phyloP scores from a whole-genome alignment of 257 asterid species.

The Penstemon barbatus region DNA sequence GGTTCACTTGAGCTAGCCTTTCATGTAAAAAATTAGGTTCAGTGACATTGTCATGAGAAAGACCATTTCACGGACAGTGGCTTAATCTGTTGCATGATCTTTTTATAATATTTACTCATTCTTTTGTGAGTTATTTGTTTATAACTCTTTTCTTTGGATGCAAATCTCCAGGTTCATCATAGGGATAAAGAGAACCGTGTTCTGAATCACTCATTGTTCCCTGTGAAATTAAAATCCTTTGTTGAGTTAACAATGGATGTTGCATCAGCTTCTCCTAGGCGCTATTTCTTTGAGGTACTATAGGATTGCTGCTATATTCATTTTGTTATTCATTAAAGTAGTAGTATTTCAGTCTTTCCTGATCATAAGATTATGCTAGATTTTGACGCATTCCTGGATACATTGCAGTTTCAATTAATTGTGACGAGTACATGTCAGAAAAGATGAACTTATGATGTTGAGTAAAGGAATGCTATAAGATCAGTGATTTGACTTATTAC shows the following conservation, averaged over 20 bases:
- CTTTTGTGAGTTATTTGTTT: conserved; percentile 15
- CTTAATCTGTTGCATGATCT: conserved; percentile 6
- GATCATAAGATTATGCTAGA: neutral
- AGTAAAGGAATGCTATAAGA: neutral
- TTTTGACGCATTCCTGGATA: conserved; percentile 2
- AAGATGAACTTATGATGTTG: neutral
- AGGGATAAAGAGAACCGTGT: conserved; percentile 39
- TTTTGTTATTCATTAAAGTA: conserved; percentile 12
- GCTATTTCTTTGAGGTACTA: conserved; percentile 92
- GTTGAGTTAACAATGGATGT: conserved; percentile 89
- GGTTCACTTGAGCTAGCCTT: conserved; percentile 21
- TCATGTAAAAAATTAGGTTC: neutral
- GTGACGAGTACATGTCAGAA: neutral
- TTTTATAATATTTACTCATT: neutral
- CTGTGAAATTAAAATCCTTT: conserved; percentile 70
- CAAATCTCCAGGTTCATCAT: conserved; percentile 55
- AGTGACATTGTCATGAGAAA: conserved; percentile 8
- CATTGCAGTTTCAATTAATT: conserved; percentile 3
- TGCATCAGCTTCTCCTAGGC: conserved; percentile 88
- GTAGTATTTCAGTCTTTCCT: neutral
- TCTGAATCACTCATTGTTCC: conserved; percentile 36
- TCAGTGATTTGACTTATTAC: conserved; percentile 1
- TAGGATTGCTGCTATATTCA: conserved; percentile 19
- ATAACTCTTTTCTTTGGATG: conserved; percentile 14
- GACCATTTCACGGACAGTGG: neutral